Base-by-base conservation (phyloP, 2,329 filamentous ascomycete genomes). In the Cercospora sp. region DNA sequence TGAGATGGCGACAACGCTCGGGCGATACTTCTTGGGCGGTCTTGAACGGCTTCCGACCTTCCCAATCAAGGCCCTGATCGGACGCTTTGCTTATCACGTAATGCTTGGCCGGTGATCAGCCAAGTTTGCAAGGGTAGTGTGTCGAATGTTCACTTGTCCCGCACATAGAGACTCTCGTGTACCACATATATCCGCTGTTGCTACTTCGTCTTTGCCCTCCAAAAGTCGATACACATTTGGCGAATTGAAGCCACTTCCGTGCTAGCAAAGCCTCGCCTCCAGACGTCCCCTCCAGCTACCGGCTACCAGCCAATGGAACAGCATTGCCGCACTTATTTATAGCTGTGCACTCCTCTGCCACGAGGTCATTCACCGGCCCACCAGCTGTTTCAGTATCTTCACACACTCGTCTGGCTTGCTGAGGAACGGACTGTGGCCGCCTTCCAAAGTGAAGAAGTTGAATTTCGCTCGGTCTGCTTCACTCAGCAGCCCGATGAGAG, bases 361-460 rank as follows among this genome's bases (percentile, higher is more conserved):
- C 28, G 33, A 30, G 10, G 12, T 31, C 20, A 12, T 8, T 55
- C 48, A 55, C 20, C 10, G 48, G 48, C 48, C 23, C 30, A 36
- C n/a, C 8, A 23, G 55, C 30, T 59, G 55, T 59, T 9, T 36
- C 55, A 59, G 12, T 48, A 48, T 31, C 16, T 36, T 28, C 13
- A 68, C 68, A 8, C 63, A 68, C 59, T 71, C 70, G 3, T 51
- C 65, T 5, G 69, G 68, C 64, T 64, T 69, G 12, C 66, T 66
- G 36, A 74, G 31, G 28, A 71, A 70, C 7, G 71, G 72, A 58
- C 70, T 70, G 55, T 73, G 71, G 1, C 66, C 66, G 3, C 65
- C 68, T 18, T 72, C 65, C 13, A 71, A 20, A 8, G 58, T 66
- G 16, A 67, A 60, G 18, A 66, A 64, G 30, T 64, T 60, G 53